A percentile compares a stretch with the other conserved stretches of the same genome.
Evolutionary conservation across 2,329 filamentous ascomycete genomes (phyloP).

Genomic region (Xylariales sp.): DNA sequence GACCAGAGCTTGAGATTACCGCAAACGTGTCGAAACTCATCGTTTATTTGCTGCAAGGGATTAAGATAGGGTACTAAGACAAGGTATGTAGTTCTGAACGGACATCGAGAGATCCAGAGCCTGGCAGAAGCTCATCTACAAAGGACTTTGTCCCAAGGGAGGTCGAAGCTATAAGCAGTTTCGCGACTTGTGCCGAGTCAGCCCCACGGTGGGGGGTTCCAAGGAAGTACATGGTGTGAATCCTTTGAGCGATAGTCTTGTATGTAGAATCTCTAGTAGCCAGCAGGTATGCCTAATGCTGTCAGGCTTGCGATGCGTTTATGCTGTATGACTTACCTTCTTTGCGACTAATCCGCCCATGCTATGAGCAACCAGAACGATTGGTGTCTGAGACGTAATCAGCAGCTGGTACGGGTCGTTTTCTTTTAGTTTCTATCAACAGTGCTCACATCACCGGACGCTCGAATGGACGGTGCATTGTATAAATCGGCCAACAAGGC

Average conservation of each 20-base stretch:
- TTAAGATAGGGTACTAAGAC: not conserved
- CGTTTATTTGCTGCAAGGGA: not conserved
- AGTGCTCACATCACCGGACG: not conserved
- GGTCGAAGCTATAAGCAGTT: not conserved
- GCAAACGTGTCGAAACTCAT: not conserved
- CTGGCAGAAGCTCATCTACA: too few species aligned
- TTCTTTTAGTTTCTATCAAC: not conserved
- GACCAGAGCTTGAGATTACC: not conserved
- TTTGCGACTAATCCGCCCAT: not conserved
- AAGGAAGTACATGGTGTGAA: not conserved
- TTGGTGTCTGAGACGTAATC: not conserved
- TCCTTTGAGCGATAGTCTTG: not conserved
- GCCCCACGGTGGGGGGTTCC: not conserved
- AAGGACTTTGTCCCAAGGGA: not conserved
- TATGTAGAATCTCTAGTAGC: not conserved
- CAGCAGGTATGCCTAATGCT: not conserved
- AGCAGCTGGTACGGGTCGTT: constrained; percentile 2
- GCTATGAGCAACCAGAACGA: not conserved
- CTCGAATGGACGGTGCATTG: constrained; percentile 15
- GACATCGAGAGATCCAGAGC: too few species aligned
- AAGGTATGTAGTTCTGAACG: too few species aligned
- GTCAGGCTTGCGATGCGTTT: not conserved
- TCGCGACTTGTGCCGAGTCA: not conserved
- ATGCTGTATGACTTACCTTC: not conserved
- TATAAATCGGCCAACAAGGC: constrained; percentile 24